phyloP scores from a whole-genome alignment of 1,139 yeast genomes.

The Arxiozyma slooffiae region DNA sequence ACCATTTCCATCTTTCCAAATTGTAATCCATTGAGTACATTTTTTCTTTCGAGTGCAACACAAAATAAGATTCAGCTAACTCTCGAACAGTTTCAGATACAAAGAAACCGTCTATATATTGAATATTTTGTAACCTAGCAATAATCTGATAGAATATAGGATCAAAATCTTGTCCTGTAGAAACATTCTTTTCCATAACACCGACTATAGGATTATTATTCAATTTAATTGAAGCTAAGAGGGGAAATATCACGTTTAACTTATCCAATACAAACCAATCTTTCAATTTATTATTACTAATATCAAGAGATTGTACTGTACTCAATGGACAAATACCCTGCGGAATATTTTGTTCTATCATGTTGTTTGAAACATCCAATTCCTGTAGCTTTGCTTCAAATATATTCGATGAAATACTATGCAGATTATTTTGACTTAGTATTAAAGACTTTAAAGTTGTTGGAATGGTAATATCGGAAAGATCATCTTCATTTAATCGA shows the following conservation, averaged over 20 bases:
- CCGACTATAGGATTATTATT: constrained; percentile 44
- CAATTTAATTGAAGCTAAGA: constrained; percentile 39
- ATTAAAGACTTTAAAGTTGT: constrained; percentile 5
- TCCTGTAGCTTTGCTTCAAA: neutral
- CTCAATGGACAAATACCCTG: neutral
- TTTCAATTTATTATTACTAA: constrained; percentile 39
- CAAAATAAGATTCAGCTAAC: constrained; percentile 61
- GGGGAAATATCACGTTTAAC: constrained; percentile 32
- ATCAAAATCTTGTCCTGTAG: constrained; percentile 27
- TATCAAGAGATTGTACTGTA: constrained; percentile 28
- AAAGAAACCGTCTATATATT: constrained; percentile 47
- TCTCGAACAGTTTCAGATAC: constrained; percentile 40
- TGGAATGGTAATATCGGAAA: constrained; percentile 27
- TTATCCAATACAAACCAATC: constrained; percentile 44
- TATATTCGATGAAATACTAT: constrained; percentile 1
- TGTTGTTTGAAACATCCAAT: constrained; percentile 14
- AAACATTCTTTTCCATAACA: constrained; percentile 17
- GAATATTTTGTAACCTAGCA: constrained; percentile 38
- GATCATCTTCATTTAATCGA: constrained; percentile 23
- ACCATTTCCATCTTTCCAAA: constrained; percentile 12
- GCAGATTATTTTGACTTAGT: constrained; percentile 1
- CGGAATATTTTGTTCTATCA: constrained; percentile 1
- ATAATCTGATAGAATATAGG: constrained; percentile 33
- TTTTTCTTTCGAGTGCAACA: constrained; percentile 40
- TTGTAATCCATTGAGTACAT: constrained; percentile 25